Evolutionary conservation across 176 grass and related monocot species (phyloP).

Genomic region (Ensete glaucum): DNA sequence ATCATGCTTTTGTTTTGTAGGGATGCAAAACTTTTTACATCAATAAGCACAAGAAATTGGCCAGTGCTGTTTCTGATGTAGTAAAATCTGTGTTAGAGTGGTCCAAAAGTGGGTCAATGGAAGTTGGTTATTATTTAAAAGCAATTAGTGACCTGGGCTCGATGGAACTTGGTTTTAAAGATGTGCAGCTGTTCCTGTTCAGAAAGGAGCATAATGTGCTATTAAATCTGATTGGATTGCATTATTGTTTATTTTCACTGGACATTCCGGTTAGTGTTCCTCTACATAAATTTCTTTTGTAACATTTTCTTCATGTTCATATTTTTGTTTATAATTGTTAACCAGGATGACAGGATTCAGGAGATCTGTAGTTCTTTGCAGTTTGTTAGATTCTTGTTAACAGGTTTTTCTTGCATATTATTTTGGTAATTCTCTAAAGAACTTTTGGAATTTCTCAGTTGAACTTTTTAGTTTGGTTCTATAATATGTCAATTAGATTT

Average conservation of each 20-base stretch:
- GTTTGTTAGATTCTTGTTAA: neutral
- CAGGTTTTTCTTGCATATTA: neutral
- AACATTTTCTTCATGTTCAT: neutral
- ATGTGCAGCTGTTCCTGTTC: slow-evolving; percentile 57
- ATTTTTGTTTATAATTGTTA: neutral
- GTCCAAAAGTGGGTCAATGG: slow-evolving; percentile 39
- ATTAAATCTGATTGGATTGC: slow-evolving; percentile 56
- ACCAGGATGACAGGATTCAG: neutral
- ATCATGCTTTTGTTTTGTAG: slow-evolving; percentile 27
- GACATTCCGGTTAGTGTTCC: slow-evolving; percentile 42
- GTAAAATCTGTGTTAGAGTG: slow-evolving; percentile 35
- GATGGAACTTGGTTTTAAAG: slow-evolving; percentile 41
- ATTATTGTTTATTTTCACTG: slow-evolving; percentile 43
- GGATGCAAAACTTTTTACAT: slow-evolving; percentile 46
- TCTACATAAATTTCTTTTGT: slow-evolving; percentile 6
- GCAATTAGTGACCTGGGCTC: slow-evolving; percentile 36
- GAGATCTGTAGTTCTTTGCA: neutral
- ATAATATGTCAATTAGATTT: too few relatives aligned
- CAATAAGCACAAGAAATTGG: slow-evolving; percentile 42
- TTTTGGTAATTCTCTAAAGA: neutral
- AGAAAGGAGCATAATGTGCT: slow-evolving; percentile 44
- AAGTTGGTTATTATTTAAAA: slow-evolving; percentile 61
- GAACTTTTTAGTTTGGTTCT: too few relatives aligned
- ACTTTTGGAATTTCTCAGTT: too few relatives aligned
- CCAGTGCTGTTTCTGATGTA: slow-evolving; percentile 32